Base-by-base conservation (phyloP, 495 filamentous ascomycete genomes). In the Penicillium odoratum region DNA sequence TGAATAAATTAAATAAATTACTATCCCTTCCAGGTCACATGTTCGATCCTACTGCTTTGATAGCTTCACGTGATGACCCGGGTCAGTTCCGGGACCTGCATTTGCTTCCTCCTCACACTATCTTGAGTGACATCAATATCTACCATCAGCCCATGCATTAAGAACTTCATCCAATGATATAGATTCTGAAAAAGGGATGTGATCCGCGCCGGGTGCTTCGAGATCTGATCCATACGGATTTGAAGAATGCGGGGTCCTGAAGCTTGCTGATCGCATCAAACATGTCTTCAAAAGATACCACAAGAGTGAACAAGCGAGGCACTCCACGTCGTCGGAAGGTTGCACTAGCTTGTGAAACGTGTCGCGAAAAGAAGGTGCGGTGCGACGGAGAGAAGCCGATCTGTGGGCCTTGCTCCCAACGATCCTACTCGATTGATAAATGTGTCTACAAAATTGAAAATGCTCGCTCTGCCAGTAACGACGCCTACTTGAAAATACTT, bases 331-430 rank as follows among this genome's bases (percentile, higher is more conserved):
- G 51, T 21, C 51, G n/a, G 76, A 80, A 57, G 62, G 68, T 96
- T 25, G 91, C 91, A 30, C 91, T 93, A 60, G 92, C 92, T n/a
- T 97, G 92, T 65, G 78, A 93, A 52, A 92, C 90, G 13, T 97
- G 92, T 69, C 84, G 92, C 31, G 91, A 96, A 72, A 97, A 97
- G 84, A 97, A 97, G 78, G 93, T 96, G 3, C 67, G 73, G 1
- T 80, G 77, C 48, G 75, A 79, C 55, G 75, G 76, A 7, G 61
- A 29, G 8, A 80, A 76, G 56, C 76, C 77, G 29, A 71, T 79
- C 38, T 79, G 77, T 65, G 75, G 70, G 16, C 69, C 73, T 7
- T 80, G 77, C 34, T 56, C 56, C 45, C 66, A 71, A 4, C 70
- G 75, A 8, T 67, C 68, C 7, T 65, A 74, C 47, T 53, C 62